Conservation (phyloP, 345 rosid species). For the Pugionium dolabratum region DNA sequence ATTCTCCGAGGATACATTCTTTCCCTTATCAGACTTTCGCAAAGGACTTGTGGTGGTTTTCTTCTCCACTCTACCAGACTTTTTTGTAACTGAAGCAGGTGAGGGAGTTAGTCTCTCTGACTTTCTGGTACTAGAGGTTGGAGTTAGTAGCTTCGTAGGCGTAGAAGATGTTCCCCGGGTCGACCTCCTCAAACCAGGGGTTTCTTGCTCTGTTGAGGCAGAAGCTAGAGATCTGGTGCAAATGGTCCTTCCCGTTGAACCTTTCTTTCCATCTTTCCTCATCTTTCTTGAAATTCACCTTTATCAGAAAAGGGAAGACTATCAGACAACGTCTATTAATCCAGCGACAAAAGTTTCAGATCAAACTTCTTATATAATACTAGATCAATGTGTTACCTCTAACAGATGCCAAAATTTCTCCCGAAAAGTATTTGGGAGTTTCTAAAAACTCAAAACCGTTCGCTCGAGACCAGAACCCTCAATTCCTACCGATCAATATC, state of each 20-base stretch:
- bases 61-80: constrained; percentile 48
- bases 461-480: constrained; percentile 18
- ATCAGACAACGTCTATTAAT: constrained; percentile 3
- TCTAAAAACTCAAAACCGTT: constrained; percentile 16
- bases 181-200: constrained; percentile 57
- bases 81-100: constrained; percentile 43
- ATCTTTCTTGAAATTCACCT: constrained; percentile 26
- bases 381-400: background rate
- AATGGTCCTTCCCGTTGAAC: constrained; percentile 41
- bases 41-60: constrained; percentile 42
- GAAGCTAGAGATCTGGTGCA: constrained; percentile 43
- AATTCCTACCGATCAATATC: background rate
- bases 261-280: constrained; percentile 46
- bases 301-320: background rate
- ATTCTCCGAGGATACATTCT: constrained; percentile 42
- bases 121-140: constrained; percentile 48
- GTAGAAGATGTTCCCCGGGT: constrained; percentile 43
- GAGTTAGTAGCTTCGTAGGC: constrained; percentile 33
- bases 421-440: background rate
- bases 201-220: constrained; percentile 28
- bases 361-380: background rate
- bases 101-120: constrained; percentile 53
- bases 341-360: background rate
- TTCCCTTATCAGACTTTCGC: constrained; percentile 61
- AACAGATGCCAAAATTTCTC: constrained; percentile 9